Evolutionary conservation across 352 stramenopile species (phyloP).

Genomic region (Phytophthora fragariaefolia): DNA sequence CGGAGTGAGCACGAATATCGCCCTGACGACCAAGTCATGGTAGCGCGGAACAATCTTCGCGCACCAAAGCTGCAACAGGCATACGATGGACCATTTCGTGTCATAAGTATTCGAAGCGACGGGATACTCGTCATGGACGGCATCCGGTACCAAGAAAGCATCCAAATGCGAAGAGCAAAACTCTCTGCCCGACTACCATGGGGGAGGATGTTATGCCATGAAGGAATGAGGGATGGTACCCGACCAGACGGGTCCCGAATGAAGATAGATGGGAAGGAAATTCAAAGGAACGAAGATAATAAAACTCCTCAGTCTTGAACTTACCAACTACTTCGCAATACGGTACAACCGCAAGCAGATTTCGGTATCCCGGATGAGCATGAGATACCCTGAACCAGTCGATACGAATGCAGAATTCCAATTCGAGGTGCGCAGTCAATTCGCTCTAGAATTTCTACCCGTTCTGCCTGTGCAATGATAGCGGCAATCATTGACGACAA

Average conservation of each 20-base stretch:
- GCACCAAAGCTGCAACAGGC: not conserved
- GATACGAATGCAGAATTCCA: too few species aligned
- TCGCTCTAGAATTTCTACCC: not conserved
- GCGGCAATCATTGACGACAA: constrained; percentile 29
- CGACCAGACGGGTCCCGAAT: too few species aligned
- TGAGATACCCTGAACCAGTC: too few species aligned
- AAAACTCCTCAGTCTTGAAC: too few species aligned
- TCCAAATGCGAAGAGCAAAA: constrained; percentile 2
- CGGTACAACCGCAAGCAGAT: too few species aligned
- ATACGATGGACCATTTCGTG: not conserved
- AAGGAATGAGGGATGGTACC: too few species aligned
- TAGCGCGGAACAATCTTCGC: not conserved
- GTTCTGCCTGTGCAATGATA: constrained; percentile 30
- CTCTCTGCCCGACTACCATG: constrained; percentile 5
- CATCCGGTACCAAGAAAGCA: not conserved
- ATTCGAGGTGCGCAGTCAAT: constrained; percentile 5
- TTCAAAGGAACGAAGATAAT: too few species aligned
- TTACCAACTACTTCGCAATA: too few species aligned
- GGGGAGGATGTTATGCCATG: constrained; percentile 17
- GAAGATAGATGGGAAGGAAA: too few species aligned
- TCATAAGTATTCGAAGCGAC: constrained; percentile 6
- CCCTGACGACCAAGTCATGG: constrained; percentile 1
- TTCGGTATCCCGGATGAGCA: too few species aligned
- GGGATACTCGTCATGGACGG: constrained; percentile 4
- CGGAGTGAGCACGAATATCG: not conserved